Base-by-base conservation (phyloP, 75 land plant species). In the Adiantum capillusveneris region DNA sequence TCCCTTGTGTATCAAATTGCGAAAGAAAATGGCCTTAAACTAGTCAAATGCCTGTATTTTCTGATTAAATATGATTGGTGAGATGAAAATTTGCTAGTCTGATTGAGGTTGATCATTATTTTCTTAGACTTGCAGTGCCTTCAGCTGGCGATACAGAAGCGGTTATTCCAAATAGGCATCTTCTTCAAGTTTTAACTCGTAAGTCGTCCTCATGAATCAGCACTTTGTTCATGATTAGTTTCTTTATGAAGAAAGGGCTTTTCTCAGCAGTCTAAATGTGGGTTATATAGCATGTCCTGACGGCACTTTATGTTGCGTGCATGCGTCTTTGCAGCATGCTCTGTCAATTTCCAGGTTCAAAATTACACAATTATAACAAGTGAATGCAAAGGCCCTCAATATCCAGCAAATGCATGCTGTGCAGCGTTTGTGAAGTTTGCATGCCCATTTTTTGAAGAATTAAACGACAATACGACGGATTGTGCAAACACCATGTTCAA, bases 331-430 rank as follows among this genome's bases (percentile, higher is more conserved):
- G 58, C 79, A 82, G 85, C 14, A 49, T 82, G 85, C 56, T 70
- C 75, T 0, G 44, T 74, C 0, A 60, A 78, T 58, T 81, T 84
- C 57, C 81, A 77, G 56, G 44, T 48, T 29, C 56, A 51, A 59
- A 81, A 84, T 63, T 84, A 84, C 79, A 70, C 84, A 5, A 59
- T 69, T 39, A 67, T 84, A 58, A 84, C 87, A 57, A 84, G 81
- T 67, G 44, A 72, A 31, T 84, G 87, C 65, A 77, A 81, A 43
- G 81, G 73, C 25, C 78, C 87, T 2, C 25, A 60, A 14, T 81
- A 70, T 52, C 37, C 60, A 18, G 17, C 59, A 9, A 42, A 45
- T 0, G 54, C 25, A 21, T 84, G 87, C 57, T 84, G 87, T 44
- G 2, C 1, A 13, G 69, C 84, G 17, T 74, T 84, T 21, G 65